Evolutionary conservation across 2,329 filamentous ascomycete species (phyloP), one percentile per base, ranked within the genome.

Genomic region (Penicillium thymicola): DNA sequence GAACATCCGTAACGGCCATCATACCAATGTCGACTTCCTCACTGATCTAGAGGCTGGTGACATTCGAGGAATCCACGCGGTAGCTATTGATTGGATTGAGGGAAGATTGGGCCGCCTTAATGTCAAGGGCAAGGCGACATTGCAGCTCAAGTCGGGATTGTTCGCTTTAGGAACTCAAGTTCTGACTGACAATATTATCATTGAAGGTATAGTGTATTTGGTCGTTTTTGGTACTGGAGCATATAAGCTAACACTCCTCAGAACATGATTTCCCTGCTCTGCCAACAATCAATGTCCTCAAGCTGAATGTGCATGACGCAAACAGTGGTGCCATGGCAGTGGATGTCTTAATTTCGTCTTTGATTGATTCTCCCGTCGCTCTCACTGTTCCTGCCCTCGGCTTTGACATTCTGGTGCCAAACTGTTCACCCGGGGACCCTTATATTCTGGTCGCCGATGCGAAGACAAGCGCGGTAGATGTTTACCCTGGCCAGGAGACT

Each of bases 11-110:
- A 89, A 96, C 68, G 89, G 90, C 11, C 84, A 90, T 65, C 85
- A 81, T 16, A 97, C 90, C 3, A 78, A 84, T 55, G 78, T 97
- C 55, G 89, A 97, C 66, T 87, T 97, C 65, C 75, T 94, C 53
- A 84, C 89, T 41, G 86, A 94, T 59, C 75, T 97, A 38, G 78
- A 82, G 37, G 88, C 91, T 27, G 92, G 92, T 30, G 85, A 92
- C 66, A 78, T 90, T 14, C 85, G 92, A 53, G 88, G 87, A 6
- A 85, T 97, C 64, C 87, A 90, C 58, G 83, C 82, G 57, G 83
- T 97, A 60, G 91, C 90, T 45, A 91, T 94, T 71, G 89, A 96
- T 72, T 97, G 91, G 87, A 77, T 99, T 58, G 86, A 89, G 52
- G 92, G 92, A 38, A 87, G 85, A 52, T 78, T 97, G 56, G 82